These are phyloP conservation scores for Pyracantha coccinea DNA, from an alignment of 331 rosid species.

Conservation along the genomic window DNA sequence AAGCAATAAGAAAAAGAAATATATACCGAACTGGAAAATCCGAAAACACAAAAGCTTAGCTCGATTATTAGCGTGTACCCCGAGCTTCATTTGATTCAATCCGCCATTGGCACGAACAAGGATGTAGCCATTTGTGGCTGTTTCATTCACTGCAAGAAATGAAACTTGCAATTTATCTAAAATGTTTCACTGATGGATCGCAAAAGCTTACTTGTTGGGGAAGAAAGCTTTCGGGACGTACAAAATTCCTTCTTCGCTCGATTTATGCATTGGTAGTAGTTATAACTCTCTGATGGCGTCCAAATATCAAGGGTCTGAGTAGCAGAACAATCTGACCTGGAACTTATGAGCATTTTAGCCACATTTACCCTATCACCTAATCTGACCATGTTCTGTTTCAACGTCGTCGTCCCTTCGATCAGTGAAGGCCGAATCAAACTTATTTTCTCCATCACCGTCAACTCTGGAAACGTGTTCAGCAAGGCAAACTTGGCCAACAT, in stretches of 20 bases:
- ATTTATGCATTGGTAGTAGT: constrained; percentile 33
- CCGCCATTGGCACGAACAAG: constrained; percentile 58
- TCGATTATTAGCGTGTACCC: constrained; percentile 25
- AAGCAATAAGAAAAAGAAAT: not conserved
- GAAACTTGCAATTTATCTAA: constrained; percentile 5
- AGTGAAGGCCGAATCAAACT: not conserved
- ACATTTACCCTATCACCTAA: not conserved
- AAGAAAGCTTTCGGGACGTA: constrained; percentile 13
- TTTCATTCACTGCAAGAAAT: constrained; percentile 21
- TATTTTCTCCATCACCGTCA: not conserved
- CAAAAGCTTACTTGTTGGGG: not conserved
- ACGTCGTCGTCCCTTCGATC: not conserved
- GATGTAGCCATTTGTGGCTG: constrained; percentile 50
- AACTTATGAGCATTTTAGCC: not conserved
- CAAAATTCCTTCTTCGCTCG: constrained; percentile 14
- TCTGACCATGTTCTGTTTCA: not conserved
- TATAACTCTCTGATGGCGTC: constrained; percentile 36
- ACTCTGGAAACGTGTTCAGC: constrained; percentile 26
- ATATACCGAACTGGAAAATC: not conserved
- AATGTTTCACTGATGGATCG: not conserved
- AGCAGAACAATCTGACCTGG: constrained; percentile 19
- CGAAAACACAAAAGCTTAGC: not conserved
- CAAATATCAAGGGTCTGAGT: constrained; percentile 49
- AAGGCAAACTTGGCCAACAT: constrained; percentile 23
- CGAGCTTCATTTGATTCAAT: constrained; percentile 70